These are phyloP conservation scores for Flaveria sonorensis DNA, from an alignment of 129 eudicot species.

Conservation along the genomic window DNA sequence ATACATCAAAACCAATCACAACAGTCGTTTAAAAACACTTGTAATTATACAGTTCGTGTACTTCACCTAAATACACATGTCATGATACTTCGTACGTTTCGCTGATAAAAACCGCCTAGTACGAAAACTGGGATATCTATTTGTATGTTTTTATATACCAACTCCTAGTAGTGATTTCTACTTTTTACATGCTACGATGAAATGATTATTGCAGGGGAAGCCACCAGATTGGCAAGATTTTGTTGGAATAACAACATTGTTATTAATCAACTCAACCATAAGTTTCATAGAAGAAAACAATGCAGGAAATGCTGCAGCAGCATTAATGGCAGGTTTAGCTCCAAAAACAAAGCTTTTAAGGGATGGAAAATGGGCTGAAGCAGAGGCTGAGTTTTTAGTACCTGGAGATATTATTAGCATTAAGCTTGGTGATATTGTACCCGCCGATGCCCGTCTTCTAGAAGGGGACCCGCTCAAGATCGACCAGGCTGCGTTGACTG, in stretches of 20 bases:
- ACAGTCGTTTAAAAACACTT: not conserved
- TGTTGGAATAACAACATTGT: constrained; percentile 65
- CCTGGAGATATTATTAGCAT: constrained; percentile 84
- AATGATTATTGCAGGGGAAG: constrained; percentile 53
- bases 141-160: too few relatives aligned
- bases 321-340: constrained; percentile 91
- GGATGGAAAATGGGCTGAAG: constrained; percentile 79
- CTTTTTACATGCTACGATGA: not conserved
- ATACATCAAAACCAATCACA: not conserved
- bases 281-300: constrained; percentile 87
- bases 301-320: constrained; percentile 92
- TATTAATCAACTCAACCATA: constrained; percentile 81
- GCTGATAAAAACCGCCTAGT: not conserved
- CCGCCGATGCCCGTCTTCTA: constrained; percentile 84
- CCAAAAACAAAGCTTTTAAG: constrained; percentile 83
- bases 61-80: not conserved
- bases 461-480: constrained; percentile 83
- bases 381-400: constrained; percentile 64
- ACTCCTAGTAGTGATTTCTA: too few relatives aligned
- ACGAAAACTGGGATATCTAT: too few relatives aligned
- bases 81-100: not conserved
- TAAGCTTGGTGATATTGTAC: constrained; percentile 83
- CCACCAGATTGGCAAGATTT: constrained; percentile 98
- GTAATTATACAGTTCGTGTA: not conserved
- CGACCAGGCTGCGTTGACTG: constrained; percentile 89